Evolutionary conservation across 257 asterid genomes (phyloP).

Genomic region (Nicotiana benthamiana): DNA sequence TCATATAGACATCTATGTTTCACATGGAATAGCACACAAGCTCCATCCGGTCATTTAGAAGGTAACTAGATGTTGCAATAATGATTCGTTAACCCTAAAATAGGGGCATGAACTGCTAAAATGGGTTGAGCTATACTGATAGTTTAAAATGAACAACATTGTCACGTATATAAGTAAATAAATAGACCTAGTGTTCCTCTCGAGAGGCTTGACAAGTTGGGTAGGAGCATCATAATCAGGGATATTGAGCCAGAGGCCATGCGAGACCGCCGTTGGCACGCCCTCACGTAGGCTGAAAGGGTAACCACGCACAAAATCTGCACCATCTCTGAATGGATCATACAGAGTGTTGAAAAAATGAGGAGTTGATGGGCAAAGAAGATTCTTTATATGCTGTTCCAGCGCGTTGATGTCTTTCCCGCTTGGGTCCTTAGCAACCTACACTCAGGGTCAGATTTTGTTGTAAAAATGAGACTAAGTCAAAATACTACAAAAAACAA

Average conservation of each 20-base stretch:
- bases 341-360: slow-evolving; percentile 85
- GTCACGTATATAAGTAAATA: not conserved
- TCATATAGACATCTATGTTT: not conserved
- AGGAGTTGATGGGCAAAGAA: slow-evolving; percentile 76
- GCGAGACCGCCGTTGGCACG: slow-evolving; percentile 79
- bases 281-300: slow-evolving; percentile 94
- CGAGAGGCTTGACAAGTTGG: slow-evolving; percentile 89
- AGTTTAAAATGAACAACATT: not conserved
- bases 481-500: no score
- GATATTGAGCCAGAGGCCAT: slow-evolving; percentile 87
- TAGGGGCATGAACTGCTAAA: not conserved
- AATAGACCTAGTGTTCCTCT: slow-evolving; percentile 60
- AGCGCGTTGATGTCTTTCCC: slow-evolving; percentile 70
- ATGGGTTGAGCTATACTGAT: not conserved
- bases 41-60: not conserved
- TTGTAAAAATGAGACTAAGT: no score
- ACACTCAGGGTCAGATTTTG: no score
- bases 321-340: slow-evolving; percentile 76
- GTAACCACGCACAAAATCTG: slow-evolving; percentile 85
- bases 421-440: slow-evolving; percentile 82
- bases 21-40: not conserved
- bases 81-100: not conserved
- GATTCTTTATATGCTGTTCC: slow-evolving; percentile 73
- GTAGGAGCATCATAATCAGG: slow-evolving; percentile 99
- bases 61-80: not conserved